A percentile compares a stretch with the other conserved stretches of the same genome.
These are phyloP conservation scores for Oxyria digyna DNA, from an alignment of 148 eudicot species.

Conservation along the genomic window DNA sequence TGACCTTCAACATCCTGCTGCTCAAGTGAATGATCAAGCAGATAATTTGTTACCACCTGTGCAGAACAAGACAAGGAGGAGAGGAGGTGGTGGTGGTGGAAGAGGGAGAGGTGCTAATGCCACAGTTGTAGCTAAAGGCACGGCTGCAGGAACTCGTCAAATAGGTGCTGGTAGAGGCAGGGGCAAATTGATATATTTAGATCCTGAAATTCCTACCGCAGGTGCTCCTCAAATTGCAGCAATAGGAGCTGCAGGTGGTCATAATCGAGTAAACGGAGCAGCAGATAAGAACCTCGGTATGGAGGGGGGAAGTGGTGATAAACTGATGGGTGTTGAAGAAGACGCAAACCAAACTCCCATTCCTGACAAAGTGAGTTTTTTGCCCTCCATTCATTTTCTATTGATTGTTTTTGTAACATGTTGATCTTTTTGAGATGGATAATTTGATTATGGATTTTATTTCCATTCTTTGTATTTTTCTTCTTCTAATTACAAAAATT, in stretches of 20 bases:
- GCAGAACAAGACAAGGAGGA: conserved; percentile 62
- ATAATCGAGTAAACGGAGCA: conserved; percentile 43
- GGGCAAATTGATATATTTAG: conserved; percentile 77
- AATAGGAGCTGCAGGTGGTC: conserved; percentile 32
- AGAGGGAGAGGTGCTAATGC: conserved; percentile 78
- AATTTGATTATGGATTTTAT: background rate
- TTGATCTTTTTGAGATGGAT: background rate
- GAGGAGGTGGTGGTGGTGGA: conserved; percentile 69
- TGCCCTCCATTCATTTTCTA: conserved; percentile 9
- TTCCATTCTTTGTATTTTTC: background rate
- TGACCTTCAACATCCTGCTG: conserved; percentile 84
- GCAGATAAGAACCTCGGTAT: conserved; percentile 61
- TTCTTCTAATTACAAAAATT: background rate
- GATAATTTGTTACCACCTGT: conserved; percentile 46
- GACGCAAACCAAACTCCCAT: conserved; percentile 70
- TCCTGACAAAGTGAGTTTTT: conserved; percentile 62
- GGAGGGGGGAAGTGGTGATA: conserved; percentile 79
- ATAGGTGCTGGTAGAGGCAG: conserved; percentile 77
- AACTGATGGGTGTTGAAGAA: conserved; percentile 62
- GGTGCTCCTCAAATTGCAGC: conserved; percentile 28
- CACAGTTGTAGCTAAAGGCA: conserved; percentile 56
- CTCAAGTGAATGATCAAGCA: conserved; percentile 49
- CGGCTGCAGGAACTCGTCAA: conserved; percentile 50
- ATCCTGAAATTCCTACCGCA: conserved; percentile 60
- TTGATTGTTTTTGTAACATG: background rate